These are phyloP conservation scores for Hypomyces perniciosus DNA, from an alignment of 2,329 filamentous ascomycete genomes.

Conservation along the genomic window DNA sequence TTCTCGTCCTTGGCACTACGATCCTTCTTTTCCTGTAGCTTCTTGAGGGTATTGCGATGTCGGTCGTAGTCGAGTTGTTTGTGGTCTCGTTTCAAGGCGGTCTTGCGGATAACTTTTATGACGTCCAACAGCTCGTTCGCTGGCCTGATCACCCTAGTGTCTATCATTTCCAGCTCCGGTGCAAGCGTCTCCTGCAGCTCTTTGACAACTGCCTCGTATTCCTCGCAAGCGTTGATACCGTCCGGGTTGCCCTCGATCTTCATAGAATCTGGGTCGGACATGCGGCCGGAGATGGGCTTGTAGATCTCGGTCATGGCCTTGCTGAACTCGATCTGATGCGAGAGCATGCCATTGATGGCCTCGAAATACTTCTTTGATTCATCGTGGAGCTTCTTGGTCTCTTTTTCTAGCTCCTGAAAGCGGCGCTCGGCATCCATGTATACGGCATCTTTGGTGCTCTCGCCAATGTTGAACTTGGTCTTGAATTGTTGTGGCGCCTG, in stretches of 20 bases:
- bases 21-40: slow-evolving; percentile 96
- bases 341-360: slow-evolving; percentile 96
- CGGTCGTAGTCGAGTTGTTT: slow-evolving; percentile 97
- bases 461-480: slow-evolving; percentile 88
- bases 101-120: slow-evolving; percentile 91
- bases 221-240: slow-evolving; percentile 90
- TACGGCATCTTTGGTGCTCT: slow-evolving; percentile 89
- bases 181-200: slow-evolving; percentile 83
- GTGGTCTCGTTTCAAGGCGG: slow-evolving; percentile 83
- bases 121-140: slow-evolving; percentile 91
- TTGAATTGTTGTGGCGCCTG: slow-evolving; percentile 89
- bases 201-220: slow-evolving; percentile 87
- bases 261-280: slow-evolving; percentile 85
- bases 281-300: slow-evolving; percentile 92
- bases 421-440: slow-evolving; percentile 92
- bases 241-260: slow-evolving; percentile 81
- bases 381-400: slow-evolving; percentile 95
- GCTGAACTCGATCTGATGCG: slow-evolving; percentile 97
- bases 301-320: slow-evolving; percentile 94
- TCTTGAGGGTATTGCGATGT: slow-evolving; percentile 76
- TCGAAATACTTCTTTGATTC: slow-evolving; percentile 97
- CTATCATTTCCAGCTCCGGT: slow-evolving; percentile 97
- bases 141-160: slow-evolving; percentile 81
- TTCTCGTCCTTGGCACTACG: slow-evolving; percentile 96
- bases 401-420: slow-evolving; percentile 87